Conservation (phyloP, 805 yeast genomes). For the Saturnispora sekii region DNA sequence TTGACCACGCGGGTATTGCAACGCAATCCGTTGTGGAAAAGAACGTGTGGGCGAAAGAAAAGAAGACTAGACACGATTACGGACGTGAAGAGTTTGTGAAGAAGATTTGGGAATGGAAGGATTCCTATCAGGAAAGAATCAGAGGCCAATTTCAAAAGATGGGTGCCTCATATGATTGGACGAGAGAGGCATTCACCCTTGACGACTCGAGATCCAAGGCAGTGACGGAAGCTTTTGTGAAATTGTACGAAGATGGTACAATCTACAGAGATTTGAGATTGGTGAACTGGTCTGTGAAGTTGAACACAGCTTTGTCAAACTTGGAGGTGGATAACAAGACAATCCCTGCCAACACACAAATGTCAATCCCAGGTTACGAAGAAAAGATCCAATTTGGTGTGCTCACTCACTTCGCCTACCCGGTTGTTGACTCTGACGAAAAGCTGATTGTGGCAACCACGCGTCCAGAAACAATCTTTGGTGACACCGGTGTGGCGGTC, state of each 20-base stretch:
- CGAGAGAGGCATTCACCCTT: slow-evolving; percentile 87
- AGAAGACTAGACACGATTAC: slow-evolving; percentile 86
- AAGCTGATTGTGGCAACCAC: slow-evolving; percentile 90
- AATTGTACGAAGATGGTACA: slow-evolving; percentile 87
- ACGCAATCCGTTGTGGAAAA: slow-evolving; percentile 98
- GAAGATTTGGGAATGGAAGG: slow-evolving; percentile 98
- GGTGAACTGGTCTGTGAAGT: slow-evolving; percentile 92
- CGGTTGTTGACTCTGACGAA: slow-evolving; percentile 78
- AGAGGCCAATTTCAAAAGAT: slow-evolving; percentile 73
- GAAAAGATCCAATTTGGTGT: slow-evolving; percentile 93
- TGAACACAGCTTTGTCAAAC: slow-evolving; percentile 92
- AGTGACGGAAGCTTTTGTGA: slow-evolving; percentile 85
- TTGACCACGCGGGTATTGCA: slow-evolving; percentile 98
- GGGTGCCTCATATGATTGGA: slow-evolving; percentile 98
- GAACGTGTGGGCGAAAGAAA: slow-evolving; percentile 80
- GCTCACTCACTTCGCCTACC: slow-evolving; percentile 89
- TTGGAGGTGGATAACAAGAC: slow-evolving; percentile 93
- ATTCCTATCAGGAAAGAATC: slow-evolving; percentile 79
- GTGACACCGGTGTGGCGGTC: slow-evolving; percentile 96
- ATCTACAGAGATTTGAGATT: slow-evolving; percentile 89
- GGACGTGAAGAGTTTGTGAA: slow-evolving; percentile 86
- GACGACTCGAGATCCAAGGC: slow-evolving; percentile 69
- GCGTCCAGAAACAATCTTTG: slow-evolving; percentile 97
- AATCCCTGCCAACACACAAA: slow-evolving; percentile 66
- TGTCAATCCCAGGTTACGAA: slow-evolving; percentile 85